These are phyloP conservation scores for Castanea mollissima DNA, from an alignment of 306 rosid species.

Conservation along the genomic window DNA sequence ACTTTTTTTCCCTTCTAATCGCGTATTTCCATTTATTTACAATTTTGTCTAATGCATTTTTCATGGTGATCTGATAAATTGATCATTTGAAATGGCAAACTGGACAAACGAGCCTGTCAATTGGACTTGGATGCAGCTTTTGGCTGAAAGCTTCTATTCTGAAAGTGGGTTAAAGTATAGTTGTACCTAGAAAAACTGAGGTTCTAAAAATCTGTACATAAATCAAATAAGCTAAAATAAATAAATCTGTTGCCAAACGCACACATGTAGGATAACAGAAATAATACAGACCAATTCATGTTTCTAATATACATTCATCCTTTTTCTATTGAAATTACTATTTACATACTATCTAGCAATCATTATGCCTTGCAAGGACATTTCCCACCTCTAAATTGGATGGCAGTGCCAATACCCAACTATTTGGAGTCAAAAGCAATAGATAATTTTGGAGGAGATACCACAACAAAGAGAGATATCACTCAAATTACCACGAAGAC, in stretches of 20 bases:
- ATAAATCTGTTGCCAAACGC: too few species aligned
- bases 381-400: neutral
- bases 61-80: neutral
- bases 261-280: neutral
- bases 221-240: too few species aligned
- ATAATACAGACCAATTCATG: neutral
- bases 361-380: neutral
- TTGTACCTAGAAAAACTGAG: too few species aligned
- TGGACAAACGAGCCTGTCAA: neutral
- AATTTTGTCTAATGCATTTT: neutral
- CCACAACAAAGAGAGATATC: neutral
- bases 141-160: too few species aligned
- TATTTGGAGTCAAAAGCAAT: neutral
- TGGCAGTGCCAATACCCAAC: neutral
- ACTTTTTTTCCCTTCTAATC: neutral
- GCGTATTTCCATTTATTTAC: neutral
- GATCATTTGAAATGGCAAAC: neutral
- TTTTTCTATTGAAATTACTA: neutral
- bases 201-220: too few species aligned
- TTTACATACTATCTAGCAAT: neutral
- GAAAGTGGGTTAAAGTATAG: too few species aligned
- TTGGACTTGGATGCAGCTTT: neutral
- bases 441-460: neutral
- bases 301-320: neutral
- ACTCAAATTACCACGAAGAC: slow-evolving; percentile 77